Evolutionary conservation across 2,329 filamentous ascomycete genomes (phyloP), one percentile per base, ranked within the genome.

Genomic region (Chrysoporthe deuterocubensis): DNA sequence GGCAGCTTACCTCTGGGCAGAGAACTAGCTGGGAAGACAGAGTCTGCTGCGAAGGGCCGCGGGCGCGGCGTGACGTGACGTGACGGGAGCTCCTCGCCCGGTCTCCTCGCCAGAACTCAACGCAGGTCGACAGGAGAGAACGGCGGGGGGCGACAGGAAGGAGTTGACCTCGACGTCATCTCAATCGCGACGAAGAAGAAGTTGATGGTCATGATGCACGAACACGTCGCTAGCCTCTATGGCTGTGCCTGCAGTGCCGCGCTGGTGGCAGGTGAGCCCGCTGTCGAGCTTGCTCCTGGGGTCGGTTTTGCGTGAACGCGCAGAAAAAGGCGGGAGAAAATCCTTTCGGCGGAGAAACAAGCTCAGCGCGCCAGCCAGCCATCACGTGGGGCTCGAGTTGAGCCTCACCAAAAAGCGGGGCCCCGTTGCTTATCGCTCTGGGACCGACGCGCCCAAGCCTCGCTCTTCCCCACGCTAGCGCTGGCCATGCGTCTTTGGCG

Each of bases 161-260:
- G 18, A 9, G 57, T 40, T 57, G 34, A 26, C 14, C 42, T 8
- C 59, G 32, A 13, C 21, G 13, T 26, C 26, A 26, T n/a, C 26
- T 26, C 48, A 60, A 43, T 40, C 50, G 58, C 9, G 37, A 62
- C 26, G 26, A 26, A 26, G 26, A 26, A 26, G 26, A 26, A 26
- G 26, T 26, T 59, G 52, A 60, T 60, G 26, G 42, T 34, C 32
- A 52, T 65, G 66, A 61, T 48, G 66, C 66, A 65, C 50, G 54
- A 46, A n/a, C 34, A 59, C 57, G 66, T 58, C 54, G 60, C 16
- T 50, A 43, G 50, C 21, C 57, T 56, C 34, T 58, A 68, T 68
- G 66, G 68, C 68, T 70, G 66, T 70, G 66, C 66, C 66, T 65
- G 68, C 66, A 70, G 57, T 40, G 26, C 26, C 26, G 61, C 64